These are phyloP conservation scores for Colletotrichum sansevieriae DNA, from an alignment of 2,329 filamentous ascomycete species.

Conservation along the genomic window DNA sequence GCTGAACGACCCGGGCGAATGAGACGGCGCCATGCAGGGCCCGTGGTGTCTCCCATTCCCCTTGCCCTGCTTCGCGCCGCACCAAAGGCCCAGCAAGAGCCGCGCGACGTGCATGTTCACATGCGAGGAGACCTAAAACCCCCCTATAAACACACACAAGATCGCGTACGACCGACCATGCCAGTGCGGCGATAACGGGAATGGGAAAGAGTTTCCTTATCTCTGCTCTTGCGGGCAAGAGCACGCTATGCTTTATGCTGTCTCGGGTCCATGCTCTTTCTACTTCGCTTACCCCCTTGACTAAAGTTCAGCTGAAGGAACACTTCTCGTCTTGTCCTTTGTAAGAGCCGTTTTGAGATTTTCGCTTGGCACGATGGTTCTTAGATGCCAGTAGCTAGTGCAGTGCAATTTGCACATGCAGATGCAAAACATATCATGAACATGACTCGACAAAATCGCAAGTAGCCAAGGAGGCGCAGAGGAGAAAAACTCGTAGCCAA, in stretches of 20 bases:
- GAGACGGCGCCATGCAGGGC: too few relatives aligned
- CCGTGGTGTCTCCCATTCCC: too few relatives aligned
- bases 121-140: slow-evolving; percentile 15
- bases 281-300: neutral
- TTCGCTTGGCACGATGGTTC: slow-evolving; percentile 6
- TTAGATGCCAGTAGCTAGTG: neutral
- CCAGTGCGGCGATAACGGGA: slow-evolving; percentile 30
- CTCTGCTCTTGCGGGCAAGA: slow-evolving; percentile 4
- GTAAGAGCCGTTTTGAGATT: too few relatives aligned
- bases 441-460: too few relatives aligned
- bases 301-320: slow-evolving; percentile 8
- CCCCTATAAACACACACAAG: slow-evolving; percentile 1
- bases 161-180: slow-evolving; percentile 3
- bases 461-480: too few relatives aligned
- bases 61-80: too few relatives aligned
- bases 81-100: neutral
- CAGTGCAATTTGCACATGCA: slow-evolving; percentile 1
- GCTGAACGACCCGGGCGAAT: too few relatives aligned
- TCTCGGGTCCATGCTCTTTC: slow-evolving; percentile 20
- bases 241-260: slow-evolving; percentile 22
- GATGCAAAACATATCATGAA: neutral
- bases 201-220: slow-evolving; percentile 34
- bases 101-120: slow-evolving; percentile 28
- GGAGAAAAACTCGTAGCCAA: neutral
- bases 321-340: neutral